Base-by-base conservation (phyloP, 192 early-diverging fungal species). In the Lunasporangiospora selenospora region DNA sequence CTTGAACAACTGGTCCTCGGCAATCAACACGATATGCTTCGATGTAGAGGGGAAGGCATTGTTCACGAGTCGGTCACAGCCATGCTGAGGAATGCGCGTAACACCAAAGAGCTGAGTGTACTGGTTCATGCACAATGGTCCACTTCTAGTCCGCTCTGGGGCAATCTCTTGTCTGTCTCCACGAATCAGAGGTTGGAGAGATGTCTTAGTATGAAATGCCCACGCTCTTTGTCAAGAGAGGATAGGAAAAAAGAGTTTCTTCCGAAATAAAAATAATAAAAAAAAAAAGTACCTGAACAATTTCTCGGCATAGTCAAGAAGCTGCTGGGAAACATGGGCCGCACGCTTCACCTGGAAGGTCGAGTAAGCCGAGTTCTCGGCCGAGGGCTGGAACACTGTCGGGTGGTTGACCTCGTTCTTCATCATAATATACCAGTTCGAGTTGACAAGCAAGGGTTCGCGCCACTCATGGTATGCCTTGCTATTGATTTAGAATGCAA, bases 71-170 rank as follows among this genome's bases (percentile, higher is more conserved):
- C 83, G 78, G 65, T 97, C 95, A 49, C 91, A 90, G 45, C 80
- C 85, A 40, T 80, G 80, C 51, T 87, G 82, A 13, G 95, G 95
- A 29, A 95, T 88, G 39, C 95, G 86, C 5, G 93, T 94, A 45
- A 91, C 79, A 6, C 92, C 93, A 67, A 93, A 91, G 8, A 90
- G 52, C 34, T 86, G 67, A 26, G 81, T 79, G 73, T 95, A 97
- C 76, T 97, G 95, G 73, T 90, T 61, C 93, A 97, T 95, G 66
- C 92, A 93, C 32, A 88, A 75, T 12, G 91, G 81, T 4, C 90
- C 87, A 1, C 75, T 75, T 46, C 81, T 84, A 9, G 87, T 90
- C 40, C 66, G 81, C n/a, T 94, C 93, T 16, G 87, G 55, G 0
- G 89, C 89, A 32, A 94, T 19, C 16, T 65, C 58, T 61, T 81